Percentiles rank a stretch among this genome's conserved stretches.
Evolutionary conservation across 495 filamentous ascomycete genomes (phyloP).

Genomic region (Aspergillus taichungensis): DNA sequence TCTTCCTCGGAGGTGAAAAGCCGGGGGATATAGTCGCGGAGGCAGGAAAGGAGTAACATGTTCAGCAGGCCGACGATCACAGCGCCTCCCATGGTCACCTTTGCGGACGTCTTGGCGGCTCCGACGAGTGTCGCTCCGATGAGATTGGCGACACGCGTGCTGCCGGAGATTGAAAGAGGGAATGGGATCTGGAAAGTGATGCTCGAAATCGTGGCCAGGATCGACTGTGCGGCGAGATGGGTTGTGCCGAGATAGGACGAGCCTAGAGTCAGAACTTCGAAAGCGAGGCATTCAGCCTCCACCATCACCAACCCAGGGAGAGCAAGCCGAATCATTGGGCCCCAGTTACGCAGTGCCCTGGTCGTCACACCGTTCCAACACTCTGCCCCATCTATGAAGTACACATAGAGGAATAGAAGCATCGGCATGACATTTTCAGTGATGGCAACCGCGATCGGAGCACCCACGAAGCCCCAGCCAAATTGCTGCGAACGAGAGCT

Average conservation of each 20-base stretch:
- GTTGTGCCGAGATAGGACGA: slow-evolving; percentile 62
- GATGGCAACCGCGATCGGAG: slow-evolving; percentile 74
- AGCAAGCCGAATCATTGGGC: slow-evolving; percentile 76
- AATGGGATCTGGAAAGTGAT: slow-evolving; percentile 62
- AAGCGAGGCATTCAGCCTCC: slow-evolving; percentile 80
- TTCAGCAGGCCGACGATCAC: slow-evolving; percentile 69
- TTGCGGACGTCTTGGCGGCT: slow-evolving; percentile 61
- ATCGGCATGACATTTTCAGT: slow-evolving; percentile 76
- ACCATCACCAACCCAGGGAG: slow-evolving; percentile 86
- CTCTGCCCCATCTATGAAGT: slow-evolving; percentile 43
- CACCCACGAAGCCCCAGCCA: slow-evolving; percentile 71
- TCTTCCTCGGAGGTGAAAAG: slow-evolving; percentile 76
- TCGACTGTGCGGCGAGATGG: slow-evolving; percentile 60
- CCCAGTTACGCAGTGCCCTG: slow-evolving; percentile 70
- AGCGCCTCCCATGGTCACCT: slow-evolving; percentile 57
- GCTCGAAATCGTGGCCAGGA: slow-evolving; percentile 50
- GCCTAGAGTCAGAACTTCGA: slow-evolving; percentile 68
- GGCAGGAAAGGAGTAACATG: slow-evolving; percentile 50
- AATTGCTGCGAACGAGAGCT: slow-evolving; percentile 37
- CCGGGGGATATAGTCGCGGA: slow-evolving; percentile 60
- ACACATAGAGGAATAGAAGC: slow-evolving; percentile 61
- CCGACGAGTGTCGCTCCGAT: slow-evolving; percentile 62
- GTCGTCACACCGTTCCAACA: slow-evolving; percentile 79
- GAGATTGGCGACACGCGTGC: slow-evolving; percentile 55
- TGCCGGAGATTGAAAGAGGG: slow-evolving; percentile 53